Evolutionary conservation across 371 early-diverging fungal species (phyloP), one percentile per base, ranked within the genome.

Genomic region (Synchytrium microbalum): DNA sequence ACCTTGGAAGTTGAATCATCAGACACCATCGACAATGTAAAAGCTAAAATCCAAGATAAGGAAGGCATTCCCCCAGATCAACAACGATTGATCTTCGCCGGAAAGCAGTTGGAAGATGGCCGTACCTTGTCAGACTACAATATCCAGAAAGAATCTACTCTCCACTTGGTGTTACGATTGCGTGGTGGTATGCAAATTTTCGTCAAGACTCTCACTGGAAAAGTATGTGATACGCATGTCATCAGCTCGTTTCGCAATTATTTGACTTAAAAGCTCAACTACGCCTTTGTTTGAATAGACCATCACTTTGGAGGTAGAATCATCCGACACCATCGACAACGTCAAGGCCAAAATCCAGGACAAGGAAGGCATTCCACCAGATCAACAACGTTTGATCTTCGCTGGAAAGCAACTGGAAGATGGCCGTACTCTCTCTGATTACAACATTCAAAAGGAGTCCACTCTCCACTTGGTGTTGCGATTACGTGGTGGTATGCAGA

Each of bases 11-110:
- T 87, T 66, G 79, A 87, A 66, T 71, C 82, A 57, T 63, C 78
- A 59, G 83, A 86, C 67, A 86, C 89, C 64, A 88, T 93, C 77
- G 83, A 82, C 76, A 83, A 80, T 75, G 88, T 92, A 79, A 92
- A 90, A 84, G 78, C 84, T 67, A 88, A 90, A 82, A 91, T 92
- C 72, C 87, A 91, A 75, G 89, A 86, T 74, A 92, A 92, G 79
- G 93, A 95, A 80, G 88, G 89, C 71, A 99, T 99, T 76, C 99
- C 99, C 65, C 99, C 99, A 67, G 99, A 99, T 79, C 99, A 99
- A 87, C 99, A 99, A 83, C 96, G 99, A 73, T 87, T 99, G 69
- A 99, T 99, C 77, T 99, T 99, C 79, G 98, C 98, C 79, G 99
- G 96, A 72, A 98, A 98, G 89, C 98, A 99, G 86, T 90, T 99